Base-by-base conservation (phyloP, 345 rosid species). In the Hibiscus syriacus region DNA sequence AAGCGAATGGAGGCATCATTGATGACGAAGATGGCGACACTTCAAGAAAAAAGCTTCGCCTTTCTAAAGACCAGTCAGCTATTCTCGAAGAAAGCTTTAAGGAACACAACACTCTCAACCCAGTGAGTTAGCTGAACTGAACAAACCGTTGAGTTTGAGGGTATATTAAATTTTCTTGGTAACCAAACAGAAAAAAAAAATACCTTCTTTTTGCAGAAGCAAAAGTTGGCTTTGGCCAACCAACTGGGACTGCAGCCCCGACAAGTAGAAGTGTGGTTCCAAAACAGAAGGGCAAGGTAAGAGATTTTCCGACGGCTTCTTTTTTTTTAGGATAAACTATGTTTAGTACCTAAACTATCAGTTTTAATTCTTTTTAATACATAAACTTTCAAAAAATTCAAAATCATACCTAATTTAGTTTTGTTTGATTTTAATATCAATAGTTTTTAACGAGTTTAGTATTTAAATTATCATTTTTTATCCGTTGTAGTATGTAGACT, bases 261-360 rank as follows among this genome's bases (percentile, higher is more conserved):
- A 59, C 97, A 94, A 69, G 97, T 94, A 13, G 99, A 94, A 75
- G 99, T 94, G n/a, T 94, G 99, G 99, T 94, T 94, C 78, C 99
- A 94, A 70, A 94, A 94, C 82, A 85, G 99, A 73, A 83, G 99
- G 79, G 99, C 99, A 54, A 88, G 98, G 98, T 90, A 71, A 38
- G 81, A 77, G 53, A 2, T 61, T 29, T 20, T 49, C 14, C 13
- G 39, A 36, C n/a, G n/a, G n/a, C n/a, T n/a, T n/a, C n/a, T n/a
- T n/a, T n/a, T n/a, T n/a, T n/a, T n/a, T n/a, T n/a, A n/a, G n/a
- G n/a, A n/a, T n/a, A n/a, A n/a, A n/a, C n/a, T n/a, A n/a, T n/a
- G n/a, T n/a, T n/a, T n/a, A n/a, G n/a, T n/a, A n/a, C n/a, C n/a
- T n/a, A n/a, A n/a, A n/a, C n/a, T n/a, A n/a, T n/a, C n/a, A n/a